Base-by-base conservation (phyloP, 305 asterid genomes). In the Fraxinus ornus region DNA sequence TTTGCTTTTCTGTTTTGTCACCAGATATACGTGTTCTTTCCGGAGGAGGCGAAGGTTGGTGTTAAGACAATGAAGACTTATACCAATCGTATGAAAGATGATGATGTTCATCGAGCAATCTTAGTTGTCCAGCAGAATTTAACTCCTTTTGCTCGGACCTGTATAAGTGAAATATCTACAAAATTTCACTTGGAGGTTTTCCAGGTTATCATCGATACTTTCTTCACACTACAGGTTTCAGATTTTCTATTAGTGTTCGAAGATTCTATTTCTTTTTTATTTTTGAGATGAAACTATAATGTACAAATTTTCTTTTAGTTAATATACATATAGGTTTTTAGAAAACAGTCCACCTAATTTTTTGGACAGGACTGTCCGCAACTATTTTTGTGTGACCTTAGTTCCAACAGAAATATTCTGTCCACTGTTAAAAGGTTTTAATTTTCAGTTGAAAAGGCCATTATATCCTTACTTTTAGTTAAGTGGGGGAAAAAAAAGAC, bases 1-100 rank as follows among this genome's bases (percentile, higher is more conserved):
- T 12, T 21, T 60, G 78, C 32, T 76, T 60, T 17, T 12, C 13
- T 30, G 52, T 66, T 55, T 0, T 82, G 19, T 80, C n/a, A 30
- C 71, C 90, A 93, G 97, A 91, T 91, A 78, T 91, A 89, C 39
- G 91, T 93, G 79, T 91, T 93, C 86, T 93, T 91, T 78, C 92
- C 93, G 0, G 94, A 93, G 41, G 91, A 90, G 13, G 60, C 77
- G 47, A 93, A 90, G 86, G 92, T 91, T 89, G 95, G 95, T 32
- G 92, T 89, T 13, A 86, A 85, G 82, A 80, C 89, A 28, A 78
- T 93, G 84, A 89, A 85, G 86, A 83, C 85, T 24, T 90, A 89
- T 12, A 80, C 86, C n/a, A 85, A 83, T 21, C 89, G 91, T 22
- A 93, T 93, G 97, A 90, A 87, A 75, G 84, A 86, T 2, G 93